Base-by-base conservation (phyloP, 768 basidiomycete species). In the Lentinus tigrinus region DNA sequence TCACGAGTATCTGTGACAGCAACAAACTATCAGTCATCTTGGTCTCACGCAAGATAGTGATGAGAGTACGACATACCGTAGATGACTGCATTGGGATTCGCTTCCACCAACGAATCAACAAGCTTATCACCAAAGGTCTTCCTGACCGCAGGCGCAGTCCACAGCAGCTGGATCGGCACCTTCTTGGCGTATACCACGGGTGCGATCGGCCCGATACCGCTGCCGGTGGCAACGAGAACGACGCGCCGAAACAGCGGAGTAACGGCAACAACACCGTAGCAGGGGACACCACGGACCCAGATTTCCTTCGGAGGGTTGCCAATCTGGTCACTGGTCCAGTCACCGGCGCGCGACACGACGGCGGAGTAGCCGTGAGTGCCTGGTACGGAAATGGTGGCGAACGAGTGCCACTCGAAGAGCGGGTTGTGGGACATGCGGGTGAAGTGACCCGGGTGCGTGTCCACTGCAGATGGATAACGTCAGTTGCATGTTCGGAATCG, bases 51-150 rank as follows among this genome's bases (percentile, higher is more conserved):
- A 19, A 40, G 39, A 16, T 16, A 16, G 17, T 19, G 39, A n/a
- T 14, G 37, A 9, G 23, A 39, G 4, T 7, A 27, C 39, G 34
- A 23, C 75, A 56, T 56, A 82, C 81, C 80, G 60, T 83, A 83
- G n/a, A 83, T 74, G 13, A 82, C 77, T 6, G 82, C 82, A 51
- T 72, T 75, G 24, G 81, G 82, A 38, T 75, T 73, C 1, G 79
- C 79, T 24, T 73, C 75, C 27, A 82, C 63, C 48, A 85, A 76
- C 11, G 78, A 68, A 63, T 84, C 81, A 2, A 84, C 82, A 7
- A 85, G 72, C 54, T 80, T 74, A 63, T 84, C 76, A 14, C 84
- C 84, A 62, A 84, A 85, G 6, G 83, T 85, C 68, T 80, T 73
- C 16, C 81, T 76, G 38, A 82, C 80, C 60, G 81, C 78, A 3